phyloP scores from a whole-genome alignment of 768 basidiomycete species.

The Tylopilus plumbeoviolaceoides region DNA sequence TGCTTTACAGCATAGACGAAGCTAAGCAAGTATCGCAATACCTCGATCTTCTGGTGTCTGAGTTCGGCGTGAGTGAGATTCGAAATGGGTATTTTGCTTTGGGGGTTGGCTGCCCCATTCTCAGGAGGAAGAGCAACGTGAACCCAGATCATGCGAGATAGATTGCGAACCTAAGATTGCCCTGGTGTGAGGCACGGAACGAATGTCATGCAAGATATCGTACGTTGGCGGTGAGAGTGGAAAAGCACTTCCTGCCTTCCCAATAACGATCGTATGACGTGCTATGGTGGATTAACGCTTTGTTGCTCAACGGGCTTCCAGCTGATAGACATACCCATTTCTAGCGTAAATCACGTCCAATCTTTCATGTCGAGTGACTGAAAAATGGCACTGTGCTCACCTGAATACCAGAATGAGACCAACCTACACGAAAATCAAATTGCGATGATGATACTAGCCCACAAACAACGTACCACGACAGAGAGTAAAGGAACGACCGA shows the following conservation, averaged over 20 bases:
- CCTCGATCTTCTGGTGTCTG: conserved; percentile 62
- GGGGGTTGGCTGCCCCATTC: conserved; percentile 37
- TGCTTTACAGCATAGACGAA: conserved; percentile 72
- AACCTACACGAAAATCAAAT: conserved; percentile 44
- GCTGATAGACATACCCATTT: conserved; percentile 52
- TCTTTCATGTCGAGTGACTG: background rate
- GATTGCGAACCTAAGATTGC: conserved; percentile 53
- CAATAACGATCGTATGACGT: conserved; percentile 86
- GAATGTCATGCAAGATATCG: conserved; percentile 2
- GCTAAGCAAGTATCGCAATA: conserved; percentile 63
- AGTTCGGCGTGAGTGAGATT: conserved; percentile 50
- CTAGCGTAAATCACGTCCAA: conserved; percentile 31
- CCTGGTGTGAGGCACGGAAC: background rate
- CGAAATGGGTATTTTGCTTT: conserved; percentile 50
- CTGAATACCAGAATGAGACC: conserved; percentile 87
- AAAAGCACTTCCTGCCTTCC: conserved; percentile 87
- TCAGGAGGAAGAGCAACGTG: conserved; percentile 67
- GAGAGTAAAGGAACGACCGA: conserved; percentile 85
- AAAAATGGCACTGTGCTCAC: conserved; percentile 34
- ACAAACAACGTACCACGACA: conserved; percentile 55
- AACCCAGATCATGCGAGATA: conserved; percentile 77
- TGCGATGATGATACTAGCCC: background rate
- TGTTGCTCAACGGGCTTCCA: background rate
- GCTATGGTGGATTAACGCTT: conserved; percentile 31
- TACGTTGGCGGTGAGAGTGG: conserved; percentile 62